phyloP scores from a whole-genome alignment of 768 basidiomycete genomes.

The Rhodotorula diobovata region DNA sequence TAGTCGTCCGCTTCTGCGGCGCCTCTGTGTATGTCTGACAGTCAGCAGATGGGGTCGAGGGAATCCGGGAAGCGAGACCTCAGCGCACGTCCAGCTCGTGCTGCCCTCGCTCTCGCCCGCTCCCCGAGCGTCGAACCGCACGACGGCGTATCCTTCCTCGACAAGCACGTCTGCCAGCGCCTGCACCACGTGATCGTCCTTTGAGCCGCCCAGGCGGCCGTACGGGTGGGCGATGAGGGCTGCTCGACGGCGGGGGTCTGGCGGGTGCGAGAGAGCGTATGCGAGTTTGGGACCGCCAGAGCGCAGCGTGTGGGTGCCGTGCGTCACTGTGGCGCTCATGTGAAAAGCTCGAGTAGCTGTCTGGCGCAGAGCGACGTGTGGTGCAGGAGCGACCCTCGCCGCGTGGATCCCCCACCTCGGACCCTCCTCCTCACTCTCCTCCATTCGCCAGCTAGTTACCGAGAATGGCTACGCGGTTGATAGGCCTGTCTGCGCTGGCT shows the following conservation, averaged over 20 bases:
- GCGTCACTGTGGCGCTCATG: neutral
- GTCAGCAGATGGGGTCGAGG: no score
- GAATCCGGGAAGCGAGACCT: neutral
- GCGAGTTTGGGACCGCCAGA: neutral
- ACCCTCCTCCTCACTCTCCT: no score
- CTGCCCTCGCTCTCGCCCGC: constrained; percentile 9
- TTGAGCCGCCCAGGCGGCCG: constrained; percentile 17
- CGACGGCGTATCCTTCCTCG: neutral
- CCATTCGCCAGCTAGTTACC: no score
- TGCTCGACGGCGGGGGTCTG: neutral
- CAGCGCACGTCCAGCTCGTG: constrained; percentile 30
- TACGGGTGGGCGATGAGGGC: constrained; percentile 30
- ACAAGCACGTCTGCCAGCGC: neutral
- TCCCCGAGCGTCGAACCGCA: constrained; percentile 19
- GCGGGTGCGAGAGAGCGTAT: neutral
- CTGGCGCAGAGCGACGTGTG: neutral
- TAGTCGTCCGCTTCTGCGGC: constrained; percentile 33
- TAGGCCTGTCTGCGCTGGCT: no score
- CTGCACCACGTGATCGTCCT: constrained; percentile 19
- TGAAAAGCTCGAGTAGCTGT: no score
- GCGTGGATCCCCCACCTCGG: neutral
- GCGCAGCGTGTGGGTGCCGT: neutral
- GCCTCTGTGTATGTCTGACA: neutral
- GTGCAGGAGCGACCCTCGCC: neutral
- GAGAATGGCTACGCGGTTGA: no score